Evolutionary conservation across 257 asterid species (phyloP).

Genomic region (Craterostigma plantagineum): DNA sequence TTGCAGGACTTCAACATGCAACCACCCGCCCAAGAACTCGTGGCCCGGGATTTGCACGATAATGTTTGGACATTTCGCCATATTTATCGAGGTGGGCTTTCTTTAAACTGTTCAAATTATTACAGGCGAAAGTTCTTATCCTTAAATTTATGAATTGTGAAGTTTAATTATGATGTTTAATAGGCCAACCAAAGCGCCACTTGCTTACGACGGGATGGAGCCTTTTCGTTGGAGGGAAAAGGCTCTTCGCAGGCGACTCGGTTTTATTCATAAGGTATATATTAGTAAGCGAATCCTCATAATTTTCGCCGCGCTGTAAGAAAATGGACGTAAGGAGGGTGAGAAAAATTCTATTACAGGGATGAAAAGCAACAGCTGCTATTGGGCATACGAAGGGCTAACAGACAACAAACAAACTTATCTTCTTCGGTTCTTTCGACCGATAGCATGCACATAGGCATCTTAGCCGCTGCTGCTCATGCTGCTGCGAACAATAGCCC

Average conservation of each 20-base stretch:
- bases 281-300: neutral
- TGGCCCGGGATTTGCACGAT: constrained; percentile 80
- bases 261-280: constrained; percentile 80
- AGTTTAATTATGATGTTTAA: neutral
- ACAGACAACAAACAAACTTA: constrained; percentile 38
- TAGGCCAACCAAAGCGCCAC: constrained; percentile 96
- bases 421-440: constrained; percentile 55
- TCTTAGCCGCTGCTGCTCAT: constrained; percentile 73
- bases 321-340: neutral
- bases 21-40: constrained; percentile 93
- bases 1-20: constrained; percentile 80
- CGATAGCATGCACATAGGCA: constrained; percentile 72
- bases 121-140: neutral
- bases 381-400: constrained; percentile 48
- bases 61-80: constrained; percentile 89
- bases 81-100: constrained; percentile 66
- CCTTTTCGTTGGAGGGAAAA: constrained; percentile 80
- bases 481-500: constrained; percentile 67
- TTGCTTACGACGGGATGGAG: constrained; percentile 98
- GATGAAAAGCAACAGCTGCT: constrained; percentile 68
- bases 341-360: constrained; percentile 16
- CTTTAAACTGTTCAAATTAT: constrained; percentile 2
- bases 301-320: neutral
- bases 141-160: no score
- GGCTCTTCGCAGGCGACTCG: constrained; percentile 81